Base-by-base conservation (phyloP, 768 basidiomycete genomes). In the Psilocybe tampanensis region DNA sequence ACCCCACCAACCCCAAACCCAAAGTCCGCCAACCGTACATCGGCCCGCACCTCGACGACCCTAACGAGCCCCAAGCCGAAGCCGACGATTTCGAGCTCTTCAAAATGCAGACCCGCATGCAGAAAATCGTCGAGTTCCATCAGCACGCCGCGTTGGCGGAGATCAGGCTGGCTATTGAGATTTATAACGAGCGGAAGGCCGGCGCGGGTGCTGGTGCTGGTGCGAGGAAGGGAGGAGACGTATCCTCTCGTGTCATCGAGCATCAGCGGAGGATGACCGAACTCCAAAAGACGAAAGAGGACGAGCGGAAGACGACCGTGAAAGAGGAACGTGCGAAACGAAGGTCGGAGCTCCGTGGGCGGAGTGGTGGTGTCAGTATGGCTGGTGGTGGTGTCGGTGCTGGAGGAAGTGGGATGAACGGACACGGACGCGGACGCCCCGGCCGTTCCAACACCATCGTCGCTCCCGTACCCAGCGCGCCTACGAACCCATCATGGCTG, bases 61-160 rank as follows among this genome's bases (percentile, higher is more conserved):
- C 65, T 52, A 66, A 66, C 42, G 71, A 73, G 47, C 70, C 66
- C 36, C 68, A 62, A 24, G 61, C 62, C 8, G 75, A 76, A 44
- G 75, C 70, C 29, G 69, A 68, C 8, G 73, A 76, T 9, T 78
- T 79, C 45, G 76, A 76, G 52, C 67, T 68, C 32, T 79, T 74
- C 65, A 81, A 82, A 57, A 75, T 80, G 68, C 67, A 76, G 19
- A 72, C 74, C 2, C 77, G 81, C 52, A 69, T 80, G 57, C 48
- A 70, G 36, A 79, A 83, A 71, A 77, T 84, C 58, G 71, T 76
- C 54, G 70, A 85, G 67, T 79, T 86, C 76, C 73, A 82, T 70
- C 73, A 71, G 56, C 71, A 70, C 32, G 81, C 81, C 15, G 79
- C 76, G 8, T 65, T 70, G 9, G 71, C 74, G 7, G 81, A 80